Evolutionary conservation across 768 basidiomycete species (phyloP), one percentile per base, ranked within the genome.

Genomic region (Boletus barrowsii): DNA sequence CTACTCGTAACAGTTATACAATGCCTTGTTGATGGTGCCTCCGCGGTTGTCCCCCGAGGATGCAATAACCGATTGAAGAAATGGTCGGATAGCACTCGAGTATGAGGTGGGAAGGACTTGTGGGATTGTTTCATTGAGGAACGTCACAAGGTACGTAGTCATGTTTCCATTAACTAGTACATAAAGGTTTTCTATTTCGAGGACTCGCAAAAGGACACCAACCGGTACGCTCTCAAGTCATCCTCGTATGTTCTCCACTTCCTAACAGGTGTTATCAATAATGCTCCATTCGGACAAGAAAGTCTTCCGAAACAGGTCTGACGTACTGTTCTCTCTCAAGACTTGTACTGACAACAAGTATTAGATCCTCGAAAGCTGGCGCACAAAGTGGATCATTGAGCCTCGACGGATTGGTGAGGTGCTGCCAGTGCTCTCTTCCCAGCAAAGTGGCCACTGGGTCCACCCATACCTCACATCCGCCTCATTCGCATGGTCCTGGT

Each of bases 51-150:
- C 32, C 8, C 20, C 29, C 17, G 29, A 92, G 89, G 62, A 84
- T 91, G 29, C 91, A 93, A 64, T 85, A 84, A 63, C 93, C 90
- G 13, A 94, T 95, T 50, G 89, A 91, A 70, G 90, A 88, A 68
- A 87, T 90, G 35, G 93, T 95, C 30, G 78, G 80, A 10, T 95
- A 85, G 90, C 92, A 0, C 77, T 94, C 51, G 93, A 93, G 68
- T 86, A 89, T 64, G 81, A 53, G 93, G 92, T 52, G 93, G 90
- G 6, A 93, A 96, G 63, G 93, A 96, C 69, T 70, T 96, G 10
- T 96, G 93, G 94, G 93, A 95, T 61, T 95, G 93, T 62, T 82
- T 96, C 39, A 72, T 93, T 24, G 93, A 96, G 66, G 91, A 95
- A 73, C 91, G 87, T 59, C 85, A 89, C 67, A 95, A 93, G 80